Evolutionary conservation across 1,139 yeast species (phyloP), one percentile per base, ranked within the genome.

Genomic region (Kodamaea sp.): DNA sequence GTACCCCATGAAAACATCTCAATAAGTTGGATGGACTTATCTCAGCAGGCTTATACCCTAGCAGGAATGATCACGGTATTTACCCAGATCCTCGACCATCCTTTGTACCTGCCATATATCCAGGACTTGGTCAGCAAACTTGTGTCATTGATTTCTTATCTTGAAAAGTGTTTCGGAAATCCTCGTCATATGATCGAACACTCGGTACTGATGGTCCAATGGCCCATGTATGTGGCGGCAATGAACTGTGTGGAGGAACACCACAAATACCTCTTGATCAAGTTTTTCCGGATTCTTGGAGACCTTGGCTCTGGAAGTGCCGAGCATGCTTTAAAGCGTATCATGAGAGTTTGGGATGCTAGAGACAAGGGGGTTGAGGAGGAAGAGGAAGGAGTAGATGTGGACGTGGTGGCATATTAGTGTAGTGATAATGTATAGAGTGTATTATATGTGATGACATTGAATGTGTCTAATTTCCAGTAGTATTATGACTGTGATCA

Each of bases 181-280:
- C 59, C 59, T 5, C 46, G 43, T 13, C 53, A 48, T 24, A 45
- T 44, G n/a, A 46, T 55, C 7, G 56, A 56, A 28, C 57, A 59
- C 39, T 55, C 65, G 7, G 48, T 66, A 12, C 60, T 73, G 63
- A 63, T 75, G 70, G 52, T 83, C 18, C 87, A 82, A 50, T 76
- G 84, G 73, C 83, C 88, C 4, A 74, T 80, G 58, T 63, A 74
- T 38, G 64, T 78, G 4, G 79, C 83, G 0, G 90, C 88, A 0
- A 45, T 72, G 37, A 76, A 76, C 43, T 75, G 82, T 34, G 56
- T 66, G 20, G 58, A 62, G 15, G 66, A 65, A 19, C 59, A 60
- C 5, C 77, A 81, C 33, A 67, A 75, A 47, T 47, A 53, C 16
- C 48, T 73, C 21, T 71, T 78, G 2, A 65, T 70, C 41, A 66